Base-by-base conservation (phyloP, 2,329 filamentous ascomycete genomes). In the Pseudocercospora fuligena region DNA sequence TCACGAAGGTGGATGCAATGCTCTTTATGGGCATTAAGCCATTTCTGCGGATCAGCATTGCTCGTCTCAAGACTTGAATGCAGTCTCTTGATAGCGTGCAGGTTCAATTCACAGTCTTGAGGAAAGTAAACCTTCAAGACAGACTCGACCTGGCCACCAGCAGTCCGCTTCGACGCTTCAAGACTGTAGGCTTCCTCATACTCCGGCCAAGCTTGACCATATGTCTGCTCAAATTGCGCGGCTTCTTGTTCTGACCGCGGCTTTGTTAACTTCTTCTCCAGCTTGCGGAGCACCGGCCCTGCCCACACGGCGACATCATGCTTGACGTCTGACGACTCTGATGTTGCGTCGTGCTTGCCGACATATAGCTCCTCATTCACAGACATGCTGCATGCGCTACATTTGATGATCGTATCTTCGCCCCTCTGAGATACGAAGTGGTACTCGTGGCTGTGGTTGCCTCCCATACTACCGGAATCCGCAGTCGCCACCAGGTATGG, bases 401-500 rank as follows among this genome's bases (percentile, higher is more conserved):
- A 99, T 68, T 84, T 89, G 69, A 96, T 87, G 43, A 99, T 85
- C 1, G 88, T 89, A 74, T 99, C 95, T 77, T 98, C 95, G 7
- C 95, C 95, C 59, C 91, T 89, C 0, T 86, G 76, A 31, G 90
- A 92, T 1, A 90, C 86, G 60, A 97, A 90, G 76, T 97, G 95
- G 76, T 96, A 99, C 75, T 99, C 95, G 77, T 99, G 95, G 78
- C 94, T 98, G 43, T 97, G 81, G 71, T 90, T 90, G 12, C 95
- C 95, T 33, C 95, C 95, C 87, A 99, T 99, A 71, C 93, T 92
- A n/a, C 95, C 95, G 0, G 94, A 97, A 77, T 94, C 94, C 6
- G 95, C 95, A 72, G 92, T 89, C 1, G 94, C 94, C 21, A 96
- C 89, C 0, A 97, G 79, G 71, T 95, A 92, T 0, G 93, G 93